Evolutionary conservation across 306 rosid species (phyloP).

Genomic region (Mimosa pudica): DNA sequence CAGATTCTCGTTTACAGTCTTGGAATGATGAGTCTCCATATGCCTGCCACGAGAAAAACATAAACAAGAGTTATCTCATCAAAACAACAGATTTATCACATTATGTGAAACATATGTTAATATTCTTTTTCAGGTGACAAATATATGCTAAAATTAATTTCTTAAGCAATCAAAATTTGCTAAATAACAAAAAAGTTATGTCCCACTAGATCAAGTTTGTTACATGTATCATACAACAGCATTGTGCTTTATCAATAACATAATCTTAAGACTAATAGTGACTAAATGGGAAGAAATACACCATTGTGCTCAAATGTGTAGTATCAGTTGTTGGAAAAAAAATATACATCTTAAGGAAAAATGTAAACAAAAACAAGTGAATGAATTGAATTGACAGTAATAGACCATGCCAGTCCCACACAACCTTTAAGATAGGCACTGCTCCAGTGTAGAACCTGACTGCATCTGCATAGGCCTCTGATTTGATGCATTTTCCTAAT

Average conservation of each 20-base stretch:
- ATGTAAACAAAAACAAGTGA: constrained; percentile 6
- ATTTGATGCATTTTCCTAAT: constrained; percentile 83
- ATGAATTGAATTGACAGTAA: constrained; percentile 26
- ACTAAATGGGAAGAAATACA: too few relatives aligned
- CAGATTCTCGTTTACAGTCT: constrained; percentile 91
- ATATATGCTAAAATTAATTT: background rate
- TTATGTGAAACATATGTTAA: background rate
- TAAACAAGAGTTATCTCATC: constrained; percentile 25
- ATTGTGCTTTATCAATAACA: too few relatives aligned
- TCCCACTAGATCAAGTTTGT: too few relatives aligned
- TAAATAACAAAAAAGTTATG: background rate
- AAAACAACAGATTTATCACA: constrained; percentile 4
- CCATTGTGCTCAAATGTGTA: too few relatives aligned
- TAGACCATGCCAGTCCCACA: constrained; percentile 14
- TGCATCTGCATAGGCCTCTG: constrained; percentile 92
- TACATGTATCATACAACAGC: too few relatives aligned
- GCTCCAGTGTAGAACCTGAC: constrained; percentile 87
- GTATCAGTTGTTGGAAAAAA: too few relatives aligned
- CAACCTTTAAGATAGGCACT: constrained; percentile 88
- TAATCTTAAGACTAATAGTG: too few relatives aligned
- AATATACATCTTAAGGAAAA: too few relatives aligned
- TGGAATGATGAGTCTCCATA: constrained; percentile 90
- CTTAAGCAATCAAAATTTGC: background rate
- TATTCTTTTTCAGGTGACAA: background rate
- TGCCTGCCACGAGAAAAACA: constrained; percentile 44